A percentile compares a stretch with the other conserved stretches of the same genome.
Evolutionary conservation across 2,329 filamentous ascomycete species (phyloP).

Genomic region (Mycosphaerella arachidis): DNA sequence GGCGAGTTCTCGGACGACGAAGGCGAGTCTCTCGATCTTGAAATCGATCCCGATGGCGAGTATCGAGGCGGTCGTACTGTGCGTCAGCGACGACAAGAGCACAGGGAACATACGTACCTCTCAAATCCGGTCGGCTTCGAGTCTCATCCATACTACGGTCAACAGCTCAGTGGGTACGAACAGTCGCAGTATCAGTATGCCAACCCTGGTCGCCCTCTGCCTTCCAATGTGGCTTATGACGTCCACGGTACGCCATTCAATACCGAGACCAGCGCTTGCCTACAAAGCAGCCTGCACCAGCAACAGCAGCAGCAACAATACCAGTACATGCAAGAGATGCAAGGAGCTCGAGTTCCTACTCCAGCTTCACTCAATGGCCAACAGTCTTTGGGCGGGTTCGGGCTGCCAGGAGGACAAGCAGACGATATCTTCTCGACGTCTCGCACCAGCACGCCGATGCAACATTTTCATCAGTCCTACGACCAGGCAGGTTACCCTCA

Average conservation of each 20-base stretch:
- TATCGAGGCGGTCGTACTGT: conserved; percentile 28
- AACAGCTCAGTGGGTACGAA: conserved; percentile 26
- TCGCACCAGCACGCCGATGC: conserved; percentile 29
- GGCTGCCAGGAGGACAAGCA: conserved; percentile 30
- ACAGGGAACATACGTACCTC: conserved; percentile 21
- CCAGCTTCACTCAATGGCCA: conserved; percentile 24
- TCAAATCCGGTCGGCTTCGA: conserved; percentile 28
- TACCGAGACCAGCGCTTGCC: conserved; percentile 26
- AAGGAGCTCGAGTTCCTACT: conserved; percentile 24
- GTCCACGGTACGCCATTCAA: conserved; percentile 27
- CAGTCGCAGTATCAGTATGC: conserved; percentile 29
- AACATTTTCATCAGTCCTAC: conserved; percentile 26
- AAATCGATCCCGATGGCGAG: conserved; percentile 33
- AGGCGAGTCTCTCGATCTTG: conserved; percentile 31
- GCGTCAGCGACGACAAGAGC: conserved; percentile 21
- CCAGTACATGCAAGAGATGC: conserved; percentile 27
- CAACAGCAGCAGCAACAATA: conserved; percentile 23
- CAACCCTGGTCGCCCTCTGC: conserved; percentile 26
- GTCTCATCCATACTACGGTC: conserved; percentile 31
- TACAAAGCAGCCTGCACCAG: conserved; percentile 20
- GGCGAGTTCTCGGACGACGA: conserved; percentile 32
- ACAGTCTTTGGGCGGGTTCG: conserved; percentile 28
- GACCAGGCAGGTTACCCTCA: conserved; percentile 24
- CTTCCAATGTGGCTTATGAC: conserved; percentile 31
- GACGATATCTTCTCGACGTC: conserved; percentile 29